Evolutionary conservation across 2,329 filamentous ascomycete species (phyloP), one percentile per base, ranked within the genome.

Genomic region (Fusarium buharicum): DNA sequence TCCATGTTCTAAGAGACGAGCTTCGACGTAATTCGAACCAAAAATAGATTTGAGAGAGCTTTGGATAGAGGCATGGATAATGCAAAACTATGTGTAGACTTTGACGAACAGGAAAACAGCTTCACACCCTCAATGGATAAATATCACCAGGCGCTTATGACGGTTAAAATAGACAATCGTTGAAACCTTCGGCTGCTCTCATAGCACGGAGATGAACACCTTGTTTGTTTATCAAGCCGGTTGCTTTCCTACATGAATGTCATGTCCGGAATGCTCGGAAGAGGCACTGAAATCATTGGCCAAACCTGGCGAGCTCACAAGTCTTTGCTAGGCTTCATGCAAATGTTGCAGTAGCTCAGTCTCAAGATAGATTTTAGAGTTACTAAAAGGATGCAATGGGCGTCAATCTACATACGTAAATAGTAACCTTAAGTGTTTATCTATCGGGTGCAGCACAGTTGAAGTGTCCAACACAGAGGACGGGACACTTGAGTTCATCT

Each of bases 231-330:
- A 38, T 28, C 31, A 39, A 27, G 28, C 17, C 16, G 27, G 37
- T 45, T 6, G 18, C 12, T 14, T 48, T 31, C 40, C 30, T 53
- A 9, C 11, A 28, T 14, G 14, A 7, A n/a, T 36, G 59, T 37
- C 28, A 20, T 28, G 14, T 36, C 24, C 61, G 62, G 62, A 55
- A 66, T 43, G 46, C 52, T 50, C 62, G 62, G 62, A 49, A 50
- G 48, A n/a, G 45, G 38, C 45, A 7, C 18, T 34, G n/a, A 38
- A 16, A 7, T 31, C 22, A 62, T 66, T 55, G 62, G 47, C 20
- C 11, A 38, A 28, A 12, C 27, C 27, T 48, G 27, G 45, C 10
- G 36, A 30, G 6, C 24, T 31, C 2, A 30, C 3, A 22, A 17
- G 4, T 13, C 33, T n/a, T n/a, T n/a, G n/a, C 18, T 17, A 20